Conservation (phyloP, 164 flowering plant species). For the Magnolia sinica region DNA sequence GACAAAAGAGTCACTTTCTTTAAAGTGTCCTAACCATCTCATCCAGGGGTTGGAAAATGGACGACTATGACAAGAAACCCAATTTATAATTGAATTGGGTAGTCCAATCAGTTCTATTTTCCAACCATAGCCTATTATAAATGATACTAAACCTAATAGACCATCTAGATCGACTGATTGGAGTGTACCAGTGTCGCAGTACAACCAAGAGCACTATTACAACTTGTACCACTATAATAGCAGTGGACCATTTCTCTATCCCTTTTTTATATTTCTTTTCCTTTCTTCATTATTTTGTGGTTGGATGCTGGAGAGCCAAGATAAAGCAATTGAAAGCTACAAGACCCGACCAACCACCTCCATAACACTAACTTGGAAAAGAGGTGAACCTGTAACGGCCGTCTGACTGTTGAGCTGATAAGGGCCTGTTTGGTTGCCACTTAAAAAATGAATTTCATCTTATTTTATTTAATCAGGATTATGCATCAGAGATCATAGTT, state of each 20-base stretch:
- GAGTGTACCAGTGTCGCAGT: not conserved
- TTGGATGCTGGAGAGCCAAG: slow-evolving; percentile 25
- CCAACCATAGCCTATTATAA: not conserved
- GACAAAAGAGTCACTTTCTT: too few species aligned
- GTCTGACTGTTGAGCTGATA: not conserved
- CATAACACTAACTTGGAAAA: slow-evolving; percentile 11
- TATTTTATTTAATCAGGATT: too few species aligned
- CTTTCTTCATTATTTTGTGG: slow-evolving; percentile 13
- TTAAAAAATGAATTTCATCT: too few species aligned
- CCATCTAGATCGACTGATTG: not conserved
- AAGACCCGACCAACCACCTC: slow-evolving; percentile 25
- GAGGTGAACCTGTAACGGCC: not conserved
- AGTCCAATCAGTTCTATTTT: not conserved
- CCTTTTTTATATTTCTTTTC: not conserved
- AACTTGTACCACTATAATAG: not conserved
- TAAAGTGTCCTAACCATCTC: too few species aligned
- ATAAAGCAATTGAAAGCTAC: slow-evolving; percentile 25
- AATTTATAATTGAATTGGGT: too few species aligned
- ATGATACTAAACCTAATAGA: not conserved
- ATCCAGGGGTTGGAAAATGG: too few species aligned
- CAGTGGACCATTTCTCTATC: not conserved
- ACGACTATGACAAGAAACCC: too few species aligned
- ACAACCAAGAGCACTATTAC: not conserved
- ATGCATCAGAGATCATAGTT: too few species aligned
- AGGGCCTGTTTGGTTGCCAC: too few species aligned